Base-by-base conservation (phyloP, 768 basidiomycete genomes). In the Xanthoconium stramineum region DNA sequence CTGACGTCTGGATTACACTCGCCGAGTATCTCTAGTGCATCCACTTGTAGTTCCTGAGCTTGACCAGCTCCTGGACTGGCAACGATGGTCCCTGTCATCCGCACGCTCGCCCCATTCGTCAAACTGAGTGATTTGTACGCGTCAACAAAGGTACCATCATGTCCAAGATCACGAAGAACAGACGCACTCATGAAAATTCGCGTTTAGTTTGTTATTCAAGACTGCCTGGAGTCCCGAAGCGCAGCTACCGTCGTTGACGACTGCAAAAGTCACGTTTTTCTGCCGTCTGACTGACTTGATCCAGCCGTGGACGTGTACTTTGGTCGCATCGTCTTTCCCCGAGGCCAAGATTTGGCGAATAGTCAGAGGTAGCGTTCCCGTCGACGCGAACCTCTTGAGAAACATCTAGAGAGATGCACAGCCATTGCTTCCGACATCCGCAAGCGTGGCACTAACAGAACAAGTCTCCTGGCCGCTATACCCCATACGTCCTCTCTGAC, bases 211-310 rank as follows among this genome's bases (percentile, higher is more conserved):
- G 33, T 66, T 70, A 58, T 76, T 68, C 59, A 94, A 78, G 11
- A 97, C 93, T 1, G 87, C 88, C 69, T 97, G 94, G 30, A 96
- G 65, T 5, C 84, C 83, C n/a, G 76, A 71, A 9, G 79, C 58
- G 3, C 82, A 83, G 52, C 88, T 91, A 4, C 94, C 94, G 71
- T 97, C 94, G 42, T 81, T 84, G 53, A 96, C 72, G 45, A 87
- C 83, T 13, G 85, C 87, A 67, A 97, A 98, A 3, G 91, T 80
- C n/a, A 94, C 79, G 49, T 85, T 85, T 76, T 96, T 96, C 74
- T 96, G 93, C 40, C 84, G 81, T 40, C 94, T 80, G 39, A 95
- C 80, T 3, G 89, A 91, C 63, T 87, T 88, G 53, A 98, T 78
- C 91, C 92, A 96, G 50, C 91, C 94, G 42, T 85, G 83, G 11